phyloP scores from a whole-genome alignment of 148 eudicot species.

The Persicaria tinctoria region DNA sequence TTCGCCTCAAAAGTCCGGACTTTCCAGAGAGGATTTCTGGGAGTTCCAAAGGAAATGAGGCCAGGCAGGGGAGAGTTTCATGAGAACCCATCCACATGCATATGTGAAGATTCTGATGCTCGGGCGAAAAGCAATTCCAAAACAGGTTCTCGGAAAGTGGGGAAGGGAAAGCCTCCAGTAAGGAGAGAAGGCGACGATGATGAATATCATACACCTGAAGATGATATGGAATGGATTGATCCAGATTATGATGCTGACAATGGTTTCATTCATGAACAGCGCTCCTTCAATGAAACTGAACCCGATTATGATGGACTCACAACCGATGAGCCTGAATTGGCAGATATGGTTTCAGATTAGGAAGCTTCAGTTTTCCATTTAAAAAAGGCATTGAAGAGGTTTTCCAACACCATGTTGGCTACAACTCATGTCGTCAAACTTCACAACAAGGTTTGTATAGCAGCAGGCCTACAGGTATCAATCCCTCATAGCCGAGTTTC shows the following conservation, averaged over 20 bases:
- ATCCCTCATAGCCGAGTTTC: neutral
- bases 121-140: conserved; percentile 39
- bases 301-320: conserved; percentile 43
- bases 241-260: conserved; percentile 70
- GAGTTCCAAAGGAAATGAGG: conserved; percentile 77
- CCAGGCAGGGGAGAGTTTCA: conserved; percentile 93
- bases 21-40: conserved; percentile 85
- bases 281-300: conserved; percentile 45
- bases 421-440: neutral
- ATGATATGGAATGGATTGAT: conserved; percentile 57
- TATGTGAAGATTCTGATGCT: conserved; percentile 76
- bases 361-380: neutral
- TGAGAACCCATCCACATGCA: conserved; percentile 84
- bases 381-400: neutral
- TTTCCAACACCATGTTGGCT: neutral
- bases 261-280: conserved; percentile 28
- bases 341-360: conserved; percentile 79
- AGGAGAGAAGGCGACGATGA: conserved; percentile 38
- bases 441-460: neutral
- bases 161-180: conserved; percentile 23
- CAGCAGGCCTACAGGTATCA: neutral
- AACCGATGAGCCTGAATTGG: conserved; percentile 81
- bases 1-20: conserved; percentile 56
- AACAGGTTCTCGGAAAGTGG: conserved; percentile 28
- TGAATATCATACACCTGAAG: conserved; percentile 43